These are phyloP conservation scores for Candida maris DNA, from an alignment of 805 yeast species.

Conservation along the genomic window DNA sequence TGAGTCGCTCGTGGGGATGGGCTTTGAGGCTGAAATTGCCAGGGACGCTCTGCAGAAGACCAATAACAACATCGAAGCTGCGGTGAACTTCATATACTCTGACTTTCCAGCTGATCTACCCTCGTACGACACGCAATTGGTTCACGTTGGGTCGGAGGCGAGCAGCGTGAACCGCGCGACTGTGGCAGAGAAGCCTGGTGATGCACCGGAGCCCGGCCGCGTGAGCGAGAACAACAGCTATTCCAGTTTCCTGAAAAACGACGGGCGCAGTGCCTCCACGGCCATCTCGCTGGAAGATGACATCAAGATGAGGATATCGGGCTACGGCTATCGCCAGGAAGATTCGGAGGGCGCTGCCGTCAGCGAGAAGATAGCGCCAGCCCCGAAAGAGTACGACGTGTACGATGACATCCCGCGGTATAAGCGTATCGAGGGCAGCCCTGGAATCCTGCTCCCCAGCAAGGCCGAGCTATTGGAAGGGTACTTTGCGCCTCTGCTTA, in stretches of 20 bases:
- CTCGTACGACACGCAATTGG: conserved; percentile 11
- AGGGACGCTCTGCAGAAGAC: conserved; percentile 34
- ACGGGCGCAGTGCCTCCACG: conserved; percentile 14
- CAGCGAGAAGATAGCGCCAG: not conserved
- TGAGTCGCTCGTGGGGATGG: conserved; percentile 25
- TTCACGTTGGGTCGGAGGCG: conserved; percentile 5
- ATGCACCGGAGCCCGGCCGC: conserved; percentile 1
- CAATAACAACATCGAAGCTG: conserved; percentile 32
- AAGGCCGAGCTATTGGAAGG: conserved; percentile 33
- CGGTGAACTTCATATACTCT: conserved; percentile 35
- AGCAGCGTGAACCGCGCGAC: not conserved
- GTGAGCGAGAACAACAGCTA: not conserved
- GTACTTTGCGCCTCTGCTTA: conserved; percentile 40
- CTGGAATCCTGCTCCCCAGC: conserved; percentile 36
- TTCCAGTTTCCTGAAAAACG: conserved; percentile 4
- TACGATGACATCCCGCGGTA: conserved; percentile 32
- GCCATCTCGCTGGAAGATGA: conserved; percentile 25
- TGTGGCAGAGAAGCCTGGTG: conserved; percentile 1
- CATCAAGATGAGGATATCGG: conserved; percentile 20
- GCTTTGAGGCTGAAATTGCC: conserved; percentile 23
- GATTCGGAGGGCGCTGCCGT: conserved; percentile 3
- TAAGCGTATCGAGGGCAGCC: conserved; percentile 18
- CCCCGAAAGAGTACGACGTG: conserved; percentile 20
- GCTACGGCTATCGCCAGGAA: conserved; percentile 16
- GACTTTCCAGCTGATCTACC: conserved; percentile 14